These are phyloP conservation scores for Pulveroboletus sp. DNA, from an alignment of 768 basidiomycete genomes.

Conservation along the genomic window DNA sequence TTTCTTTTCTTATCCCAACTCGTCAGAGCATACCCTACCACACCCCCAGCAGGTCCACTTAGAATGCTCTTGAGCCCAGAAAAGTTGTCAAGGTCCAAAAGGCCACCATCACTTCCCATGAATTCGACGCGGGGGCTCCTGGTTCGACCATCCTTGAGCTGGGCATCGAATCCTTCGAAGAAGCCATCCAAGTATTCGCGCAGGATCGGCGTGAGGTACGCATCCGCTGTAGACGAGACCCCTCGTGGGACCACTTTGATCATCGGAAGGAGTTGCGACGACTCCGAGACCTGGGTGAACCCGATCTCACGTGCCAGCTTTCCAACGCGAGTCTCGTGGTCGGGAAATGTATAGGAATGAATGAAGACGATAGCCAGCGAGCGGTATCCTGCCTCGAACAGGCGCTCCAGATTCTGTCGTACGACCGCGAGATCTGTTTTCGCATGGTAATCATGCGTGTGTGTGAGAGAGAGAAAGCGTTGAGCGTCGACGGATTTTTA, in stretches of 20 bases:
- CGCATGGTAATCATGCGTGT: not conserved
- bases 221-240: conserved; percentile 88
- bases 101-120: conserved; percentile 91
- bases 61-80: conserved; percentile 91
- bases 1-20: conserved; percentile 77
- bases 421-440: conserved; percentile 48
- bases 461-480: not conserved
- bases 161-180: conserved; percentile 80
- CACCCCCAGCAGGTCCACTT: conserved; percentile 92
- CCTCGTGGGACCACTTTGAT: conserved; percentile 95
- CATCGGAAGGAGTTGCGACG: conserved; percentile 84
- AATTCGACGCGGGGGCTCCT: conserved; percentile 80
- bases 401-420: conserved; percentile 54
- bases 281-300: conserved; percentile 88
- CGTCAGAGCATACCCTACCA: conserved; percentile 87
- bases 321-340: conserved; percentile 76
- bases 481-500: not conserved
- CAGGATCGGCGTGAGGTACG: conserved; percentile 90
- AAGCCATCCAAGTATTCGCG: conserved; percentile 84
- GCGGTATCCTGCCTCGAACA: conserved; percentile 80
- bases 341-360: conserved; percentile 89
- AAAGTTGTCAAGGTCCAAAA: conserved; percentile 77
- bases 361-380: conserved; percentile 86
- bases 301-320: conserved; percentile 71
- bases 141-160: conserved; percentile 55